A percentile compares a stretch with the other conserved stretches of the same genome.
Evolutionary conservation across 2,329 filamentous ascomycete genomes (phyloP).

Genomic region (Botrytis sinoallii): DNA sequence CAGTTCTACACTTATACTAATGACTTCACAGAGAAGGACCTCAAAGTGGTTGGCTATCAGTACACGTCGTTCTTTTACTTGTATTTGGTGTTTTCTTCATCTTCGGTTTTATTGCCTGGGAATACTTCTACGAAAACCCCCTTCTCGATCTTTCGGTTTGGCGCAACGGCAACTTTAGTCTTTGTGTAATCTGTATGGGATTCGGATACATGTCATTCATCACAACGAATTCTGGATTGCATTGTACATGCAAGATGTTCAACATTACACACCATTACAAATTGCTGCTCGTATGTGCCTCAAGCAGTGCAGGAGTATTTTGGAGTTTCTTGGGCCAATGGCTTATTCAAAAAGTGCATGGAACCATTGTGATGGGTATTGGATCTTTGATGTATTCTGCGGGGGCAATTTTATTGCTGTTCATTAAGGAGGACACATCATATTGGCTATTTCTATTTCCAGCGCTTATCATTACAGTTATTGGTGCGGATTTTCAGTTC

Average conservation of each 20-base stretch:
- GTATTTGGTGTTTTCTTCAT: conserved; percentile 57
- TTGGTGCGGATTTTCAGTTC: conserved; percentile 68
- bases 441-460: conserved; percentile 69
- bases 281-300: conserved; percentile 60
- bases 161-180: conserved; percentile 61
- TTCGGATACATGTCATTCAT: conserved; percentile 63
- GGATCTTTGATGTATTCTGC: conserved; percentile 43
- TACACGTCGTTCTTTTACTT: conserved; percentile 61
- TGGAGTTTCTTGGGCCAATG: conserved; percentile 62
- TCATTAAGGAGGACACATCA: conserved; percentile 51
- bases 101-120: conserved; percentile 59
- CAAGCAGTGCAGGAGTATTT: conserved; percentile 61
- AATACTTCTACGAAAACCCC: conserved; percentile 49
- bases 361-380: conserved; percentile 56
- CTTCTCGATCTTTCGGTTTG: conserved; percentile 56
- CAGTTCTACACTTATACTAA: not conserved
- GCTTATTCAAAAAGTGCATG: conserved; percentile 61
- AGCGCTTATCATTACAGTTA: conserved; percentile 55
- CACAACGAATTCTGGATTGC: conserved; percentile 60
- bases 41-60: conserved; percentile 59
- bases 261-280: conserved; percentile 49
- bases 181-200: conserved; percentile 48
- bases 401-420: conserved; percentile 51
- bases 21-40: conserved; percentile 27
- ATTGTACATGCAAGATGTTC: conserved; percentile 61